Conservation (phyloP, 352 stramenopile species). For the Phytopythium sindhum region DNA sequence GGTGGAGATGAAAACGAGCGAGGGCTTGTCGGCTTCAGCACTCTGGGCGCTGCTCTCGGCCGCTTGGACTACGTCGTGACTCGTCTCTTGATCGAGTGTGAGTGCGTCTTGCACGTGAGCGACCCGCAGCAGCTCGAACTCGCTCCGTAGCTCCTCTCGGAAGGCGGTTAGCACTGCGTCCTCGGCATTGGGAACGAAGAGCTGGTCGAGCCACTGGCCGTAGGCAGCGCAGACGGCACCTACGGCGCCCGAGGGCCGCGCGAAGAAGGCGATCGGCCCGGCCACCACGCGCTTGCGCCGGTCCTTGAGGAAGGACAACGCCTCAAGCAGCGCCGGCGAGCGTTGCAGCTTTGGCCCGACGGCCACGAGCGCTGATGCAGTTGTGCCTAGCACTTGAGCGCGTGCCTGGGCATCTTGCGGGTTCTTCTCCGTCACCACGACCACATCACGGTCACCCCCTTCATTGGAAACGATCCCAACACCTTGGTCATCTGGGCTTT, state of each 20-base stretch:
- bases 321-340: slow-evolving; percentile 27
- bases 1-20: slow-evolving; percentile 1
- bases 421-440: slow-evolving; percentile 36
- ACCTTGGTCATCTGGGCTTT: background rate
- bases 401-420: slow-evolving; percentile 32
- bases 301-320: slow-evolving; percentile 53
- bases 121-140: slow-evolving; percentile 1
- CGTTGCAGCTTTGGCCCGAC: slow-evolving; percentile 40
- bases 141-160: background rate
- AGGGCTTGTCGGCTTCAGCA: background rate
- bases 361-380: slow-evolving; percentile 31
- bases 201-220: slow-evolving; percentile 28
- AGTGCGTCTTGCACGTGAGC: background rate
- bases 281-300: slow-evolving; percentile 32
- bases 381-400: slow-evolving; percentile 19
- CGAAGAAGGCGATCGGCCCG: slow-evolving; percentile 35
- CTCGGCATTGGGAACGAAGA: slow-evolving; percentile 19
- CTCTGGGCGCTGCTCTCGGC: background rate
- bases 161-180: background rate
- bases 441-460: slow-evolving; percentile 5
- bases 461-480: background rate
- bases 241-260: slow-evolving; percentile 35
- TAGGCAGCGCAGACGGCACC: slow-evolving; percentile 47
- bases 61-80: background rate
- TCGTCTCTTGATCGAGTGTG: background rate